Percentiles rank a stretch among this genome's conserved stretches.
These are phyloP conservation scores for Monsonia emarginata DNA, from an alignment of 441 rosid species.

Conservation along the genomic window DNA sequence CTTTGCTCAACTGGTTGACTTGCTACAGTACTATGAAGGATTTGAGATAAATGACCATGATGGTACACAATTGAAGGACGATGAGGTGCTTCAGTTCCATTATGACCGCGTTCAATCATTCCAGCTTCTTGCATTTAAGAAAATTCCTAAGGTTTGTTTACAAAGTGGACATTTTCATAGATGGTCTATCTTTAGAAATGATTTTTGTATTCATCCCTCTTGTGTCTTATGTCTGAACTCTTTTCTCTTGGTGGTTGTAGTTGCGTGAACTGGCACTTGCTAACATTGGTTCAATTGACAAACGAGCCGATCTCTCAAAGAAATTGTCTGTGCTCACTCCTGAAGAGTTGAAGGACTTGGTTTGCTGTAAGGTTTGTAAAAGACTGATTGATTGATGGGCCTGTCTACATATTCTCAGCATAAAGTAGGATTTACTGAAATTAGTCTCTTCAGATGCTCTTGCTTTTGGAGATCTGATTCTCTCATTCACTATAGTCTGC, in stretches of 20 bases:
- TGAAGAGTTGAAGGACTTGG: conserved; percentile 79
- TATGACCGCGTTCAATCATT: conserved; percentile 78
- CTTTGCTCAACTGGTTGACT: conserved; percentile 83
- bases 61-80: conserved; percentile 89
- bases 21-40: conserved; percentile 76
- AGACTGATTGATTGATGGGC: conserved; percentile 6
- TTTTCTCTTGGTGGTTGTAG: conserved; percentile 33
- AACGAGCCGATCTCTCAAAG: conserved; percentile 83
- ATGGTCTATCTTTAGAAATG: conserved; percentile 10
- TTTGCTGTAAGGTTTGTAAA: conserved; percentile 71
- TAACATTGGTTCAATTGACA: conserved; percentile 75
- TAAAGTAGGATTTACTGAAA: background rate
- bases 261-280: conserved; percentile 77
- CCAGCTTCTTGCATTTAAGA: conserved; percentile 84
- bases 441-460: background rate
- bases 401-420: background rate
- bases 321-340: conserved; percentile 67
- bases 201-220: conserved; percentile 6
- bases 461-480: background rate
- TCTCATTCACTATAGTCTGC: background rate
- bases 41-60: conserved; percentile 94
- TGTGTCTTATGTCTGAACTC: conserved; percentile 5
- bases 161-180: background rate
- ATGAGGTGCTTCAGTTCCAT: conserved; percentile 84
- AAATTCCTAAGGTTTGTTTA: conserved; percentile 74